Percentiles rank a stretch among this genome's conserved stretches.
phyloP scores from a whole-genome alignment of 768 basidiomycete species.

The Termitomyces sp. region DNA sequence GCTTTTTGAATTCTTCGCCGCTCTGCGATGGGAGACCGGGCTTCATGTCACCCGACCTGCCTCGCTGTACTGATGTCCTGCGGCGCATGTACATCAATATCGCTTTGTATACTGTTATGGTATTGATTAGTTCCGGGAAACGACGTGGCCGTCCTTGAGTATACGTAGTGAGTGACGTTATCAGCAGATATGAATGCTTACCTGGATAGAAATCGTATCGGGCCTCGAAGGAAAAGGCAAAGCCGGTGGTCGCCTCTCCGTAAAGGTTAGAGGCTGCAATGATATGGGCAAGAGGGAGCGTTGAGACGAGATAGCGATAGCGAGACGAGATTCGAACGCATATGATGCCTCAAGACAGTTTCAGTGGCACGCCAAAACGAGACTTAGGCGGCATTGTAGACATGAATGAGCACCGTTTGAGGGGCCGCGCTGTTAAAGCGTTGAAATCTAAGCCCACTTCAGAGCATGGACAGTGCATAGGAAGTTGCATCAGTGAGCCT shows the following conservation, averaged over 20 bases:
- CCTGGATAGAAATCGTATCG: not conserved
- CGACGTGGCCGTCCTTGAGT: not conserved
- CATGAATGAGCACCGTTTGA: not conserved
- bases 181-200: not conserved
- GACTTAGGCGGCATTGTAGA: not conserved
- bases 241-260: conserved; percentile 2
- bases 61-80: not conserved
- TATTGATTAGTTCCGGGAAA: not conserved
- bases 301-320: not conserved
- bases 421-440: conserved; percentile 3
- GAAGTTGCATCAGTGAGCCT: not conserved
- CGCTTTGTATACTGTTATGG: not conserved
- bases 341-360: not conserved
- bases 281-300: not conserved
- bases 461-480: not conserved
- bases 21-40: not conserved
- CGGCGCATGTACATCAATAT: not conserved
- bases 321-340: not conserved
- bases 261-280: not conserved
- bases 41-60: conserved; percentile 2
- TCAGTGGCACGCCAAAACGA: not conserved
- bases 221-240: not conserved
- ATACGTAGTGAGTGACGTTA: not conserved
- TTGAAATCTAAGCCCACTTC: not conserved
- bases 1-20: not conserved